Evolutionary conservation across 2,329 filamentous ascomycete species (phyloP).

Genomic region (Talaromyces funiculosus): DNA sequence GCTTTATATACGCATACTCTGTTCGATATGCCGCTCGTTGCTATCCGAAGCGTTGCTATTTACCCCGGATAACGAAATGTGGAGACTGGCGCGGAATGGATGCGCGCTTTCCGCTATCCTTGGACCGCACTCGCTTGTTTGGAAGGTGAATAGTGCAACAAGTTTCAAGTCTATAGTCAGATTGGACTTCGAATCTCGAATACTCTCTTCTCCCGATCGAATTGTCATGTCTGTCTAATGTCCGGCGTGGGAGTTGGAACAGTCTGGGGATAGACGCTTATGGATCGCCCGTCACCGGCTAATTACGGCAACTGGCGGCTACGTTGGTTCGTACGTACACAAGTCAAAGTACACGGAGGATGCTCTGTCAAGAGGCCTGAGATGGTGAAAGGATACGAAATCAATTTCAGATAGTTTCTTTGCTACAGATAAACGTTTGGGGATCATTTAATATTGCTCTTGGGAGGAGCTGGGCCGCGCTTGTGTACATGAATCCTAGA

Average conservation of each 20-base stretch:
- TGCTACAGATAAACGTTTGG: background rate
- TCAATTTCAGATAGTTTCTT: background rate
- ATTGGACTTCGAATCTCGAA: too few relatives aligned
- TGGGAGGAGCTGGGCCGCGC: background rate
- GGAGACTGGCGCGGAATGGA: background rate
- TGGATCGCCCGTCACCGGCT: background rate
- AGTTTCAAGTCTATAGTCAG: too few relatives aligned
- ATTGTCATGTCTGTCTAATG: too few relatives aligned
- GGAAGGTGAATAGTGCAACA: too few relatives aligned
- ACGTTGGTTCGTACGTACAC: background rate
- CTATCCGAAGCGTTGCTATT: background rate
- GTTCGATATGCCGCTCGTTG: background rate
- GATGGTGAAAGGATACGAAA: background rate
- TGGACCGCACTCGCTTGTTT: too few relatives aligned
- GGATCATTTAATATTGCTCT: background rate
- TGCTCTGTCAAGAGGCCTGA: background rate
- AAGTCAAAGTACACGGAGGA: background rate
- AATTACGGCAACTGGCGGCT: background rate
- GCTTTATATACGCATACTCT: background rate
- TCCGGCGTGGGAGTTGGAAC: background rate
- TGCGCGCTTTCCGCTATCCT: slow-evolving; percentile 3
- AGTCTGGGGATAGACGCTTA: background rate
- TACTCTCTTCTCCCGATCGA: too few relatives aligned
- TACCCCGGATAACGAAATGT: background rate
- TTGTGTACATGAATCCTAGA: background rate